Base-by-base conservation (phyloP, 371 early-diverging fungal genomes). In the Mortierella sp. region DNA sequence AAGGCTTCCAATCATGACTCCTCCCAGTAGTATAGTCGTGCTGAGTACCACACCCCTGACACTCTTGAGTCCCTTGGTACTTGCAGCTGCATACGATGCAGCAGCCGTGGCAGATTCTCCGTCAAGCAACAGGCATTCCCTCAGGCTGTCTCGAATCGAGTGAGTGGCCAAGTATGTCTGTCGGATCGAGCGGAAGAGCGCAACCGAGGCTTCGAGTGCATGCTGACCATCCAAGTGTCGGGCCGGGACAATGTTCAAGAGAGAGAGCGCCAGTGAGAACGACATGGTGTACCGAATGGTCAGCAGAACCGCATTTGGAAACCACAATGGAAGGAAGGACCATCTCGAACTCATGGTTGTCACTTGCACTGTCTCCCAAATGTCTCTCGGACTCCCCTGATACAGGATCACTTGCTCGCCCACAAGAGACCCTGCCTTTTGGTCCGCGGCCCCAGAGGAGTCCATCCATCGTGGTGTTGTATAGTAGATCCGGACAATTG, bases 201-300 rank as follows among this genome's bases (percentile, higher is more conserved):
- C 63, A 7, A 44, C 50, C 21, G 60, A 61, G n/a, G 68, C 60
- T 49, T 59, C 63, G 56, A 92, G 67, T 0, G 90, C 88, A 67
- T 87, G 90, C 37, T 92, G 84, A 8, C 94, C 94, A 69, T 94
- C 94, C 57, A 94, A 69, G 41, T 88, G 80, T 52, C 86, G 87
- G 1, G 92, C 92, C 0, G 94, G 94, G 7, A 92, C 77, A 56
- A 93, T 92, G 74, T 94, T 94, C 22, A 94, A 78, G 21, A 94
- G 62, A 8, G 91, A 86, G 45, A 94, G 79, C 13, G 93, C 94
- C 17, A 91, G 37, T 9, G 93, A 91, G 57, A 94, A 91, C 3
- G 93, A 90, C 57, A 91, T 81, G 14, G 88, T 87, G 57, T 92
- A 94, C 58, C 87, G 91, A 54, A 27, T 51, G 19, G 57, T 58